Evolutionary conservation across 805 yeast genomes (phyloP).

Genomic region (Candida caryicola): DNA sequence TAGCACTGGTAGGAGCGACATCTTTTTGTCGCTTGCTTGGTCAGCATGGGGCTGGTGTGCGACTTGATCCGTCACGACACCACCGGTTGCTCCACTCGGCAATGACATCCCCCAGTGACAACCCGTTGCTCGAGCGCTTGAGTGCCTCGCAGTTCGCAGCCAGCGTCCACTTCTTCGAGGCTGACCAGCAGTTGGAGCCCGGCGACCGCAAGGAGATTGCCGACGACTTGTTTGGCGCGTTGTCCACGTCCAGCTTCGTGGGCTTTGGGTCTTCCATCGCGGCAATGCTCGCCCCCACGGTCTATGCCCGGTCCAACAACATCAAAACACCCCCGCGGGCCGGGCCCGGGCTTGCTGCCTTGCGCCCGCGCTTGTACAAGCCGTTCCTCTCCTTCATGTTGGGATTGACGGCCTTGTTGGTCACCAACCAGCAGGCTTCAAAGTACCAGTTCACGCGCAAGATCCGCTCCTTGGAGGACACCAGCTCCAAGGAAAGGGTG

Average conservation of each 20-base stretch:
- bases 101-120: constrained; percentile 7
- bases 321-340: constrained; percentile 5
- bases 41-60: too few species aligned
- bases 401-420: constrained; percentile 27
- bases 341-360: constrained; percentile 2
- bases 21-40: too few species aligned
- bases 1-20: too few species aligned
- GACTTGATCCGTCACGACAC: too few species aligned
- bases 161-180: constrained; percentile 39
- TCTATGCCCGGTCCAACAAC: constrained; percentile 14
- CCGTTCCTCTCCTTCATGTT: constrained; percentile 33
- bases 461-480: constrained; percentile 14
- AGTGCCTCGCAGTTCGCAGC: constrained; percentile 36
- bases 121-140: constrained; percentile 28
- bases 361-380: constrained; percentile 20
- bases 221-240: constrained; percentile 26
- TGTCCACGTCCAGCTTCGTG: constrained; percentile 21
- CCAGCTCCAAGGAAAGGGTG: constrained; percentile 14
- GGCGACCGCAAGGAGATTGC: constrained; percentile 32
- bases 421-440: constrained; percentile 23
- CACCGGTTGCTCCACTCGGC: background rate
- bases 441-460: constrained; percentile 22
- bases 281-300: constrained; percentile 32
- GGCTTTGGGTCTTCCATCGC: constrained; percentile 26
- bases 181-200: constrained; percentile 32